These are phyloP conservation scores for Talaromyces pinophilus DNA, from an alignment of 2,329 filamentous ascomycete genomes.

Conservation along the genomic window DNA sequence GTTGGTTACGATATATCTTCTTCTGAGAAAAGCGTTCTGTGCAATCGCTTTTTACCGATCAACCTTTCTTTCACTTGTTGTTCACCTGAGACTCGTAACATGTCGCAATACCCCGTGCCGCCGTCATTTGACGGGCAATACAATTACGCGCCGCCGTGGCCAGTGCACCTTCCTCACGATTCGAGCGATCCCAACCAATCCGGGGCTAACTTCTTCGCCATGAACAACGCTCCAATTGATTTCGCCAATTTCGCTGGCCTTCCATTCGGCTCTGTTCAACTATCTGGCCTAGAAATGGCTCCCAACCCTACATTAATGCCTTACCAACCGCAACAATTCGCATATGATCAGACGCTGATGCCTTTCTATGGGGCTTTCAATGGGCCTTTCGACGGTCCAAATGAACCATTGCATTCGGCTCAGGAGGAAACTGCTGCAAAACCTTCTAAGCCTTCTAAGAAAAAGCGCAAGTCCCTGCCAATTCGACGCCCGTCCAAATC, in stretches of 20 bases:
- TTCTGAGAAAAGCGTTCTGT: not conserved
- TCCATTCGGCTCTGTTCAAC: conserved; percentile 24
- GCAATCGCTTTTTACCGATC: not conserved
- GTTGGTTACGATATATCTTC: not conserved
- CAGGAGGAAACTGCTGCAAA: not conserved
- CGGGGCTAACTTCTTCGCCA: conserved; percentile 21
- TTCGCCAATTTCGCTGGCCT: conserved; percentile 13
- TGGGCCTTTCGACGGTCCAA: conserved; percentile 29
- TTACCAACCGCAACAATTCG: conserved; percentile 37
- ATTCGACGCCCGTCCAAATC: conserved; percentile 22
- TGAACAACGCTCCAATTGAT: conserved; percentile 24
- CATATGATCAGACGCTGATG: conserved; percentile 33
- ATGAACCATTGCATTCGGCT: conserved; percentile 27
- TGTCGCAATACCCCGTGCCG: conserved; percentile 52
- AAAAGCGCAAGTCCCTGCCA: conserved; percentile 23
- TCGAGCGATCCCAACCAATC: conserved; percentile 29
- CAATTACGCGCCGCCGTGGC: conserved; percentile 42
- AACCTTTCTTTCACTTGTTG: not conserved
- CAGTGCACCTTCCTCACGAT: conserved; percentile 32
- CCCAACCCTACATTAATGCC: conserved; percentile 32
- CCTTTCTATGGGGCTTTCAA: conserved; percentile 38
- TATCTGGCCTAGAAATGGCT: conserved; percentile 34
- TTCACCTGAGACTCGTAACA: conserved; percentile 28
- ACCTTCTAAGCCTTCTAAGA: not conserved
- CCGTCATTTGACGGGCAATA: conserved; percentile 45